Evolutionary conservation across 2,329 filamentous ascomycete genomes (phyloP).

Genomic region (Mycogone perniciosa): DNA sequence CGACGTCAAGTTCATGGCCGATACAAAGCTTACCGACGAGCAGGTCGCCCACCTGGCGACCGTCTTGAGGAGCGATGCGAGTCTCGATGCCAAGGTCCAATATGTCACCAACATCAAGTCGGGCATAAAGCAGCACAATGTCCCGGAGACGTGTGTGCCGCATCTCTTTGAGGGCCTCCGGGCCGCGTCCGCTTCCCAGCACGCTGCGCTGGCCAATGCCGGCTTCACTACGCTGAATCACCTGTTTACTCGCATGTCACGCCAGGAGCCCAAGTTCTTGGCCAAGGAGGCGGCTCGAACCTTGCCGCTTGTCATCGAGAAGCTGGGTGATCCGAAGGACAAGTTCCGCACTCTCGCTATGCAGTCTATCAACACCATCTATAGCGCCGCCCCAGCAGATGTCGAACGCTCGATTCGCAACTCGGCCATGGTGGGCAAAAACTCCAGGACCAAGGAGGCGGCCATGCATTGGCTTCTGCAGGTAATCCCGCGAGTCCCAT

Average conservation of each 20-base stretch:
- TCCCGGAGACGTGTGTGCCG: slow-evolving; percentile 66
- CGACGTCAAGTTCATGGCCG: slow-evolving; percentile 37
- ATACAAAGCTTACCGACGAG: slow-evolving; percentile 50
- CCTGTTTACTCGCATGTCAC: slow-evolving; percentile 74
- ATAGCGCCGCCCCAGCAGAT: slow-evolving; percentile 60
- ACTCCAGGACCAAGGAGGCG: slow-evolving; percentile 75
- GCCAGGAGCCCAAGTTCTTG: slow-evolving; percentile 73
- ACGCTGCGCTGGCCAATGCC: slow-evolving; percentile 70
- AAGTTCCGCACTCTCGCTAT: slow-evolving; percentile 70
- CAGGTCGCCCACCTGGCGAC: slow-evolving; percentile 49
- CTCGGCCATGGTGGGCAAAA: slow-evolving; percentile 70
- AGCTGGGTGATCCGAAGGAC: slow-evolving; percentile 82
- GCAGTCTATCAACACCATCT: slow-evolving; percentile 72
- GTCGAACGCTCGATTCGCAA: slow-evolving; percentile 78
- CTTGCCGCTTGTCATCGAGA: slow-evolving; percentile 71
- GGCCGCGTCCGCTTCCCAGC: slow-evolving; percentile 66
- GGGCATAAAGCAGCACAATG: slow-evolving; percentile 86
- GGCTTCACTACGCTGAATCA: slow-evolving; percentile 86
- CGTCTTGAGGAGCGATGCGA: slow-evolving; percentile 52
- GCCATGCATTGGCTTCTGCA: slow-evolving; percentile 80
- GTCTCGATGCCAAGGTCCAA: slow-evolving; percentile 64
- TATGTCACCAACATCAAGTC: slow-evolving; percentile 73
- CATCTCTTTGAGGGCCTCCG: slow-evolving; percentile 78
- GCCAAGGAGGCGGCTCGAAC: slow-evolving; percentile 64
- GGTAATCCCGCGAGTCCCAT: slow-evolving; percentile 37